phyloP scores from a whole-genome alignment of 2,329 filamentous ascomycete species.

The Hymenoscyphus fraxineus region DNA sequence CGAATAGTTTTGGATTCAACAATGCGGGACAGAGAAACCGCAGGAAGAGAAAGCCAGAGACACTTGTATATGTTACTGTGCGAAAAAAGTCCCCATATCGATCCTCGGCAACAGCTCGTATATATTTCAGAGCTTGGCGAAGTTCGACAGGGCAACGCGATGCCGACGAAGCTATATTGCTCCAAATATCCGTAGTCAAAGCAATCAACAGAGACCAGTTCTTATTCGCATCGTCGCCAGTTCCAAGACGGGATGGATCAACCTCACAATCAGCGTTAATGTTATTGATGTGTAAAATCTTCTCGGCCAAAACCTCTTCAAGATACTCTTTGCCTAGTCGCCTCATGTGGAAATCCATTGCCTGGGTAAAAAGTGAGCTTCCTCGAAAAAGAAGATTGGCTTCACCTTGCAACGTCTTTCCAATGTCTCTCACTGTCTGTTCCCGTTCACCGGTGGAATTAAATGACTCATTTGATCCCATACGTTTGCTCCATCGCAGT shows the following conservation, averaged over 20 bases:
- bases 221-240: constrained; percentile 66
- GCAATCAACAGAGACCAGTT: constrained; percentile 78
- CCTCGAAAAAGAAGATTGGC: constrained; percentile 93
- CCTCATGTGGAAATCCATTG: constrained; percentile 93
- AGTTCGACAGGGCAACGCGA: constrained; percentile 75
- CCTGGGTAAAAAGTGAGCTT: constrained; percentile 89
- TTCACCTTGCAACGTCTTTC: constrained; percentile 76
- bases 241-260: constrained; percentile 75
- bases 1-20: constrained; percentile 89
- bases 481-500: constrained; percentile 66
- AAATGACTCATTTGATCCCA: constrained; percentile 67
- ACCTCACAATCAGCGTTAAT: constrained; percentile 92
- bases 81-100: constrained; percentile 89
- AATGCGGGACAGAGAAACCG: constrained; percentile 97
- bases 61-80: constrained; percentile 87
- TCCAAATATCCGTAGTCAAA: constrained; percentile 81
- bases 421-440: constrained; percentile 70
- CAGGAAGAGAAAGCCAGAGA: constrained; percentile 90
- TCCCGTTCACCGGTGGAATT: constrained; percentile 63
- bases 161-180: constrained; percentile 72
- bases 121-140: constrained; percentile 81
- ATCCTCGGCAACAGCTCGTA: constrained; percentile 88
- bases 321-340: constrained; percentile 89
- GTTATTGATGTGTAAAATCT: constrained; percentile 84
- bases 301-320: constrained; percentile 80